phyloP scores from a whole-genome alignment of 2,329 filamentous ascomycete genomes.

The Xylariaceae sp. region DNA sequence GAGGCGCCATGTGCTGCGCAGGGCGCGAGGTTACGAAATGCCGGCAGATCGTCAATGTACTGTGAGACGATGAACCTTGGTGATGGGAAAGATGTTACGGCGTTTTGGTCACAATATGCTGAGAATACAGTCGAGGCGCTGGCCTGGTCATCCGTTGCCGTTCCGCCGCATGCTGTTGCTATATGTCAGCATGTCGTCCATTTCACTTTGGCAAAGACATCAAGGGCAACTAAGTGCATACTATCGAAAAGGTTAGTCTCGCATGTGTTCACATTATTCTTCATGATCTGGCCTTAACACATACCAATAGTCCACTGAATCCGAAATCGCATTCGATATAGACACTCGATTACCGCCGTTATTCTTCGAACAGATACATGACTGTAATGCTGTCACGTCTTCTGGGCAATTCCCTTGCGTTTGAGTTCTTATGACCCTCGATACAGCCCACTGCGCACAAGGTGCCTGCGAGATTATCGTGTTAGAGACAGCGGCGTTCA shows the following conservation, averaged over 20 bases:
- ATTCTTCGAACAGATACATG: background rate
- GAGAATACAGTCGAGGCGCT: slow-evolving; percentile 43
- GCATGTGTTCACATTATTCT: background rate
- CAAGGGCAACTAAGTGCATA: background rate
- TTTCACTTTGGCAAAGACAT: background rate
- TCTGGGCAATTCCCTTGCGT: background rate
- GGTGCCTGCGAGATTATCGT: background rate
- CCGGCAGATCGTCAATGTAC: slow-evolving; percentile 48
- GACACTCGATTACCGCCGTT: background rate
- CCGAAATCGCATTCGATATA: background rate
- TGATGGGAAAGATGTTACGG: slow-evolving; percentile 37
- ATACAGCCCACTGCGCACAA: background rate
- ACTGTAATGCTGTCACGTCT: background rate
- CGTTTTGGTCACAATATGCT: slow-evolving; percentile 45
- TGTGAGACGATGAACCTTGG: slow-evolving; percentile 19
- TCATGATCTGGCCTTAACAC: background rate
- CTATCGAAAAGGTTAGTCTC: background rate
- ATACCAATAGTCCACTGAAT: background rate
- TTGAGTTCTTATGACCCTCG: background rate
- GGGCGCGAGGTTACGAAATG: slow-evolving; percentile 38
- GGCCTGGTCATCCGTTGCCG: slow-evolving; percentile 44
- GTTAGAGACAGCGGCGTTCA: background rate
- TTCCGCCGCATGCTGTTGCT: slow-evolving; percentile 37
- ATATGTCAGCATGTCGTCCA: slow-evolving; percentile 1
- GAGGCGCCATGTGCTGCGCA: slow-evolving; percentile 39